These are phyloP conservation scores for Arabis alpina DNA, from an alignment of 345 rosid species.

Conservation along the genomic window DNA sequence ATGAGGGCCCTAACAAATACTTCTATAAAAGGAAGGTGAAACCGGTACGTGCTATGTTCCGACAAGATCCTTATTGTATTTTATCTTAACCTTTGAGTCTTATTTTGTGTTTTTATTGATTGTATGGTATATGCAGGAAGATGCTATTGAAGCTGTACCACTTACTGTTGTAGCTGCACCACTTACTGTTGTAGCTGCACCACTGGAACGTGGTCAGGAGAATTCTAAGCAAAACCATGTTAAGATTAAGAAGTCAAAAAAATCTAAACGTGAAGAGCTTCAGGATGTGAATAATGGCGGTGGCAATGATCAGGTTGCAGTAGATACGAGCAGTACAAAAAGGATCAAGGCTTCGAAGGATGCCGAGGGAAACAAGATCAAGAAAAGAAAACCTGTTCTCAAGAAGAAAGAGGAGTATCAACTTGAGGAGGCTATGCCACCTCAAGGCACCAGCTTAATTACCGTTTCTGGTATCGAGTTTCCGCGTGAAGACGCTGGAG, in stretches of 20 bases:
- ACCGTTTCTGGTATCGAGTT: conserved; percentile 66
- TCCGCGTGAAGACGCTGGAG: conserved; percentile 61
- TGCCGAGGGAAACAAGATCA: conserved; percentile 26
- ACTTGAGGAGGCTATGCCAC: conserved; percentile 48
- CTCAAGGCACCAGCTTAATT: conserved; percentile 53
- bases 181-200: conserved; percentile 33
- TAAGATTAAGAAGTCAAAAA: neutral
- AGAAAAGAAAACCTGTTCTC: neutral
- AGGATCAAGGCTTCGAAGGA: conserved; percentile 31
- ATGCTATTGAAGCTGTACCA: neutral
- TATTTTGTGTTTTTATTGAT: neutral
- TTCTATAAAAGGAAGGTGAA: conserved; percentile 28
- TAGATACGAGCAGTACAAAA: conserved; percentile 28
- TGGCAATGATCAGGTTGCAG: conserved; percentile 25
- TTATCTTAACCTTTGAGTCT: neutral
- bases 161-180: conserved; percentile 35
- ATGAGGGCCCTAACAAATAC: conserved; percentile 49
- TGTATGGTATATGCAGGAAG: conserved; percentile 47
- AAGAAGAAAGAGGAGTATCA: conserved; percentile 42
- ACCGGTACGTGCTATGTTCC: conserved; percentile 40
- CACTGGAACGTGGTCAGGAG: conserved; percentile 56
- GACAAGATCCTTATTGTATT: conserved; percentile 41
- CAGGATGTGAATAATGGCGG: conserved; percentile 46
- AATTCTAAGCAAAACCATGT: conserved; percentile 46
- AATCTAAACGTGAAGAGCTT: conserved; percentile 35